Percentiles rank a stretch among this genome's conserved stretches.
phyloP scores from a whole-genome alignment of 805 yeast genomes.

The Wickerhamiella azymoides region DNA sequence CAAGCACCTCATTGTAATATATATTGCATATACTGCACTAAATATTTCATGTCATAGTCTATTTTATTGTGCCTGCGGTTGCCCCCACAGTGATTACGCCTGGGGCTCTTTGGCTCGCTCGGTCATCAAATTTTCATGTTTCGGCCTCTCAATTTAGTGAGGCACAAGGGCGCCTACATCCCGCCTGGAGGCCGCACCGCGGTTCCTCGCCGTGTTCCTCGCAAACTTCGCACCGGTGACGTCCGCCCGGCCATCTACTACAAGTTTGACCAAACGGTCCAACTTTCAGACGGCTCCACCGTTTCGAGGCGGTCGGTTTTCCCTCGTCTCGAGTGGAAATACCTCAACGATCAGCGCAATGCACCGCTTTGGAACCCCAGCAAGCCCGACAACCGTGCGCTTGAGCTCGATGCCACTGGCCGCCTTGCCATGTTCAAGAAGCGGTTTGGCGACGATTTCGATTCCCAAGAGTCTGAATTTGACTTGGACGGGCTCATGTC shows the following conservation, averaged over 20 bases:
- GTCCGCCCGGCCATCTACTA: constrained; percentile 89
- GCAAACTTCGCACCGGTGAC: constrained; percentile 41
- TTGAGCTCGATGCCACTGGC: constrained; percentile 76
- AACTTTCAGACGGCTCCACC: constrained; percentile 89
- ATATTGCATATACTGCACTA: no score
- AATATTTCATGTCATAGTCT: no score
- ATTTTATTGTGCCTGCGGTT: no score
- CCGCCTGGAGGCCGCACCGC: constrained; percentile 20
- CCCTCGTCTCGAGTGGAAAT: constrained; percentile 74
- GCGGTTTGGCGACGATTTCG: constrained; percentile 20
- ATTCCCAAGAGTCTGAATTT: constrained; percentile 9
- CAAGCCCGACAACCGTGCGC: constrained; percentile 57
- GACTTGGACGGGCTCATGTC: constrained; percentile 19
- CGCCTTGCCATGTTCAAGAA: constrained; percentile 35
- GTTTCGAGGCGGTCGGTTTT: constrained; percentile 68
- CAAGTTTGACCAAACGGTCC: constrained; percentile 79
- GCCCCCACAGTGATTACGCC: no score
- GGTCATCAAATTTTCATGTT: constrained; percentile 1
- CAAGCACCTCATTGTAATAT: no score
- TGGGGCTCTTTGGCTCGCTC: no score
- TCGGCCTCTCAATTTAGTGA: constrained; percentile 1
- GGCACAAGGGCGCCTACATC: constrained; percentile 16
- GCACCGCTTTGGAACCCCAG: constrained; percentile 81
- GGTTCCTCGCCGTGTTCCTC: constrained; percentile 16
- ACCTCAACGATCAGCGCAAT: constrained; percentile 81